phyloP scores from a whole-genome alignment of 352 stramenopile species.

The Globisporangium megalacanthum region DNA sequence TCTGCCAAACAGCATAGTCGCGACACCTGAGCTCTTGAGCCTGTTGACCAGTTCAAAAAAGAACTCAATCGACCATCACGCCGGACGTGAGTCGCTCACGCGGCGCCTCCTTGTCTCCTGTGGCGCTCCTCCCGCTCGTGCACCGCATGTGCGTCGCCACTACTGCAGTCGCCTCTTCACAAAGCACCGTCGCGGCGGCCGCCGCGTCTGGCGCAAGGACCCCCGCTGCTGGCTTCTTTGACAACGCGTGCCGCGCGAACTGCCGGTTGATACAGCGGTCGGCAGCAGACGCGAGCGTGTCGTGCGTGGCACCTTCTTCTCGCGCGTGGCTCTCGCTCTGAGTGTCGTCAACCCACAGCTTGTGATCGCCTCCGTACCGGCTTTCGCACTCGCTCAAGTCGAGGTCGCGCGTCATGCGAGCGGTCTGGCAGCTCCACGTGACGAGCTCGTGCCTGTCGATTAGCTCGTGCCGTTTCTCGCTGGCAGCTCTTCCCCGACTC shows the following conservation, averaged over 20 bases:
- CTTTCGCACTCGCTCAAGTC: constrained; percentile 59
- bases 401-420: constrained; percentile 18
- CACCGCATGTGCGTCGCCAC: no score
- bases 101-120: neutral
- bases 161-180: no score
- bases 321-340: constrained; percentile 51
- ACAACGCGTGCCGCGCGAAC: constrained; percentile 62
- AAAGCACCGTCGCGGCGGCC: no score
- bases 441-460: no score
- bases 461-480: constrained; percentile 54
- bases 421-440: constrained; percentile 6
- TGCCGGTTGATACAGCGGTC: constrained; percentile 51
- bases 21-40: no score
- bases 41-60: no score
- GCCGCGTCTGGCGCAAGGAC: no score
- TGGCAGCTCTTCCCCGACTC: constrained; percentile 63
- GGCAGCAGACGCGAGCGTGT: constrained; percentile 41
- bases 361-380: constrained; percentile 42
- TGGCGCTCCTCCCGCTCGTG: neutral
- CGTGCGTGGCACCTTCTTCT: constrained; percentile 56
- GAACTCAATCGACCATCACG: neutral
- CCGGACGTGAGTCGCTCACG: neutral
- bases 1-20: no score
- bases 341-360: constrained; percentile 53
- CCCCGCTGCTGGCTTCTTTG: constrained; percentile 26